These are phyloP conservation scores for Kwoniella heveanensis DNA, from an alignment of 768 basidiomycete species.

Conservation along the genomic window DNA sequence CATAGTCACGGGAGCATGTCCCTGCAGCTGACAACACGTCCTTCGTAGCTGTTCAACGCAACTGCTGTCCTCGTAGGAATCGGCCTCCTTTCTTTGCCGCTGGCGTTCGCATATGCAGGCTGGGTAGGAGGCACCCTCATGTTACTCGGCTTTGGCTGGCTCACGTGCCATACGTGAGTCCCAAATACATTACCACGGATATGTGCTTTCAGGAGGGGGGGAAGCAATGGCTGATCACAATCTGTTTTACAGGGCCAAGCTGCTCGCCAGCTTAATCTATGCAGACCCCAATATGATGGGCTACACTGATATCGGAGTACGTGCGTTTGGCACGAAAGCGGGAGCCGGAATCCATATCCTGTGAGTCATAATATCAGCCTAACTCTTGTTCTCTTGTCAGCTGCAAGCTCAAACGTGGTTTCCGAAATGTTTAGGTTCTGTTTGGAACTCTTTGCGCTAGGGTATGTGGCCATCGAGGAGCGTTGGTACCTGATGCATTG, in stretches of 20 bases:
- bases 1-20: too few species aligned
- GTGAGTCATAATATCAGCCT: conserved; percentile 51
- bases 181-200: too few species aligned
- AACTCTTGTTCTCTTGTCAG: background rate
- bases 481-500: too few species aligned
- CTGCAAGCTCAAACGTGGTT: too few species aligned
- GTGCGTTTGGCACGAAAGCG: conserved; percentile 79
- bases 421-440: conserved; percentile 76
- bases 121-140: conserved; percentile 78
- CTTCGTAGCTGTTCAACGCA: conserved; percentile 85
- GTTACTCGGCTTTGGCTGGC: conserved; percentile 71
- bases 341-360: conserved; percentile 58
- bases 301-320: conserved; percentile 85
- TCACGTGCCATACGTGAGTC: conserved; percentile 89
- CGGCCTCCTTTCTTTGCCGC: conserved; percentile 83
- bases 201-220: too few species aligned
- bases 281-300: conserved; percentile 71
- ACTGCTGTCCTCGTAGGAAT: conserved; percentile 83
- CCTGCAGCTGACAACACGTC: too few species aligned
- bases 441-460: conserved; percentile 80
- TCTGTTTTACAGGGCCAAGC: conserved; percentile 68
- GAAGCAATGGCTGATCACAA: background rate
- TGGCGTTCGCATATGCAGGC: conserved; percentile 88
- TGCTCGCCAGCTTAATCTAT: conserved; percentile 75
- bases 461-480: too few species aligned